Conservation (phyloP, 2,329 filamentous ascomycete genomes). For the Colletotrichum sp. region DNA sequence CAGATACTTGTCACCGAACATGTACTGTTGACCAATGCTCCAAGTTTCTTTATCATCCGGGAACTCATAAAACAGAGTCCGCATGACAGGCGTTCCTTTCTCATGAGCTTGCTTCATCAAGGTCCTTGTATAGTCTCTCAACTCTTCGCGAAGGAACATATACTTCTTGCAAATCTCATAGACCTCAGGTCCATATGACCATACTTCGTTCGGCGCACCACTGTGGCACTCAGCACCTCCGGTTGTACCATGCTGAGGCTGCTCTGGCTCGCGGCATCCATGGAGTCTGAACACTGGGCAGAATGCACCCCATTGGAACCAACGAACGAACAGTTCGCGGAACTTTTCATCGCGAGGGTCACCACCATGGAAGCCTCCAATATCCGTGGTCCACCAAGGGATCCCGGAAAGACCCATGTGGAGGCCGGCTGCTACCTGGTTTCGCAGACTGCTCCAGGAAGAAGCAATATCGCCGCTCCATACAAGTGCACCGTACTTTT, state of each 20-base stretch:
- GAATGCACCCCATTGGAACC: constrained; percentile 74
- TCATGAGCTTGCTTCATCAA: constrained; percentile 66
- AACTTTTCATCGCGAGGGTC: constrained; percentile 60
- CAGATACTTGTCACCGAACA: constrained; percentile 66
- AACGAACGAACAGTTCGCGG: constrained; percentile 67
- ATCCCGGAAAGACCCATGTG: constrained; percentile 70
- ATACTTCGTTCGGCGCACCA: constrained; percentile 67
- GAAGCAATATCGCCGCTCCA: constrained; percentile 73
- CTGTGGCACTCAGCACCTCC: constrained; percentile 37
- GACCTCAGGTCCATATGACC: constrained; percentile 67
- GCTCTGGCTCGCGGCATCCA: constrained; percentile 65
- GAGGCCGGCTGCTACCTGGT: constrained; percentile 66
- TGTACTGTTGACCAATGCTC: constrained; percentile 65
- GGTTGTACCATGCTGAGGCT: constrained; percentile 26
- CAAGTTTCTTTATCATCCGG: constrained; percentile 58
- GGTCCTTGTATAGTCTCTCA: constrained; percentile 61
- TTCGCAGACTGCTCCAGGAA: constrained; percentile 63
- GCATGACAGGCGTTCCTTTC: constrained; percentile 65
- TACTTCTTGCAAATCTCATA: constrained; percentile 66
- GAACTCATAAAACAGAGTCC: constrained; percentile 69
- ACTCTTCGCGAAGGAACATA: constrained; percentile 59
- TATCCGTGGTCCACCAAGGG: constrained; percentile 74
- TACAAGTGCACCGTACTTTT: constrained; percentile 68
- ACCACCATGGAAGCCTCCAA: constrained; percentile 73
- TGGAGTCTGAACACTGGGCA: constrained; percentile 72